These are phyloP conservation scores for Spirogloea muscicola DNA, from an alignment of 139 green algal species.

Conservation along the genomic window DNA sequence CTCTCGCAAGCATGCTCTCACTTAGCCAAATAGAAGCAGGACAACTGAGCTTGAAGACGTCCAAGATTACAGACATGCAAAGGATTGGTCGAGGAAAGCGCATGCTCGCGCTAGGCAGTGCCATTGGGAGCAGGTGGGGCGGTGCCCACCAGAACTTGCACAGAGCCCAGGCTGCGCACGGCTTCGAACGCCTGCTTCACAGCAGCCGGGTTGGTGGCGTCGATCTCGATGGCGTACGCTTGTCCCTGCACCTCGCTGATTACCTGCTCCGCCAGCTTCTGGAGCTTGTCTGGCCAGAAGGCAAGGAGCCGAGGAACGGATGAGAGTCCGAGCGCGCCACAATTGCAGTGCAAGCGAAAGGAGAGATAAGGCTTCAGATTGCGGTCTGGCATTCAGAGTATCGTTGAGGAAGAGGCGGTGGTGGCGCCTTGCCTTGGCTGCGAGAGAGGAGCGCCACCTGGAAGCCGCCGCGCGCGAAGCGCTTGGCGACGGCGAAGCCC, in stretches of 20 bases:
- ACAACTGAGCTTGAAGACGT: too few species aligned
- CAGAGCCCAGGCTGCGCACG: background rate
- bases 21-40: too few species aligned
- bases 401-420: background rate
- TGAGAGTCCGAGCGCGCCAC: background rate
- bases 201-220: conserved; percentile 2
- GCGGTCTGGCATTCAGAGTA: background rate
- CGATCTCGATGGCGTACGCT: background rate
- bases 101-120: too few species aligned
- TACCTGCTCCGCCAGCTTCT: conserved; percentile 9
- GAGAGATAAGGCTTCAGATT: too few species aligned
- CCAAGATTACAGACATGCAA: too few species aligned
- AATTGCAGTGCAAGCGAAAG: conserved; percentile 8
- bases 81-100: too few species aligned
- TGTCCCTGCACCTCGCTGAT: background rate
- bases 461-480: conserved; percentile 7
- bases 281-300: background rate
- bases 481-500: conserved; percentile 13
- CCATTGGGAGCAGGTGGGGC: too few species aligned
- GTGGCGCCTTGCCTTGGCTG: conserved; percentile 1
- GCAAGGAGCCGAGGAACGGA: background rate
- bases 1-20: too few species aligned
- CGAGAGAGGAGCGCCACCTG: conserved; percentile 4
- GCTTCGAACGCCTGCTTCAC: conserved; percentile 16
- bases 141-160: conserved; percentile 24